Evolutionary conservation across 805 yeast genomes (phyloP).

Genomic region (Candida maltosa): DNA sequence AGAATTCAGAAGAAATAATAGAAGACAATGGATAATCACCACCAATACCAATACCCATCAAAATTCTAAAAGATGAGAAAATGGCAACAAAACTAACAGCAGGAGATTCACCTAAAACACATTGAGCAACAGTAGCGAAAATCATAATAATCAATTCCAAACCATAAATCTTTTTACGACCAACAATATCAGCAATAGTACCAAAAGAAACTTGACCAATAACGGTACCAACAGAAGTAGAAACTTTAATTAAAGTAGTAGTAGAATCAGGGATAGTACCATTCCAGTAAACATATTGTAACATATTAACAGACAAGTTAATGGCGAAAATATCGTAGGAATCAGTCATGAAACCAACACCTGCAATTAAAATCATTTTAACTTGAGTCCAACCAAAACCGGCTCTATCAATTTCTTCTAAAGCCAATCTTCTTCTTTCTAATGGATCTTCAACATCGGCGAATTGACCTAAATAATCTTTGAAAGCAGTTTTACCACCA

Average conservation of each 20-base stretch:
- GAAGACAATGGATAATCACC: slow-evolving; percentile 95
- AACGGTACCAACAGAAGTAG: slow-evolving; percentile 92
- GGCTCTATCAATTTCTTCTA: slow-evolving; percentile 80
- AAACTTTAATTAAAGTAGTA: slow-evolving; percentile 72
- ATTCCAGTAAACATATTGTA: slow-evolving; percentile 71
- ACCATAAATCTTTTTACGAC: slow-evolving; percentile 88
- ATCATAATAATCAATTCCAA: slow-evolving; percentile 82
- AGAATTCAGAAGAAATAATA: slow-evolving; percentile 87
- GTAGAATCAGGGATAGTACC: slow-evolving; percentile 69
- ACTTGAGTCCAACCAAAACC: slow-evolving; percentile 79
- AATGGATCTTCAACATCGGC: slow-evolving; percentile 81
- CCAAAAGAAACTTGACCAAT: slow-evolving; percentile 89
- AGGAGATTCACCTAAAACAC: slow-evolving; percentile 67
- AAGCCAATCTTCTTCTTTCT: slow-evolving; percentile 82
- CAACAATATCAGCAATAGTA: slow-evolving; percentile 72
- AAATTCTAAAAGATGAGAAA: slow-evolving; percentile 72
- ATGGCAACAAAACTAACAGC: slow-evolving; percentile 74
- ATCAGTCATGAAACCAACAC: slow-evolving; percentile 93
- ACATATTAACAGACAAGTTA: slow-evolving; percentile 76
- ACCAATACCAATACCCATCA: slow-evolving; percentile 96
- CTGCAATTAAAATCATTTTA: slow-evolving; percentile 78
- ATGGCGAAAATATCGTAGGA: slow-evolving; percentile 91
- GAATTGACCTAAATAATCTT: slow-evolving; percentile 74
- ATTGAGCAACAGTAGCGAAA: slow-evolving; percentile 73
- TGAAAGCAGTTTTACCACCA: slow-evolving; percentile 88